Evolutionary conservation across 192 early-diverging fungal genomes (phyloP).

Genomic region (Podochytrium sp.): DNA sequence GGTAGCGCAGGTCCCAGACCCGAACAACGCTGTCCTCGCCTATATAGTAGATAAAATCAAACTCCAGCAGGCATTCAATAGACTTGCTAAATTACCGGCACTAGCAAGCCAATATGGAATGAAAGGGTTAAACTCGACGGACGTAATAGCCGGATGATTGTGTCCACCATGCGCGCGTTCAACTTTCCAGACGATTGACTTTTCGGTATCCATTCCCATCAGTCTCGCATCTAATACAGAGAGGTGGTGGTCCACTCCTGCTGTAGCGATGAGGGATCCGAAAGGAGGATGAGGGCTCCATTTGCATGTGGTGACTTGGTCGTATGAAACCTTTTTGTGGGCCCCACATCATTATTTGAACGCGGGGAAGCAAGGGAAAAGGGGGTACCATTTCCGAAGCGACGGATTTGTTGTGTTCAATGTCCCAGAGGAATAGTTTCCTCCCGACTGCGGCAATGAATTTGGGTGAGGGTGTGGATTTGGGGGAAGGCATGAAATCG

Average conservation of each 20-base stretch:
- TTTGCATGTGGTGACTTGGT: constrained; percentile 37
- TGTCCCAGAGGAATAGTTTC: constrained; percentile 41
- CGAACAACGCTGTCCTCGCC: constrained; percentile 63
- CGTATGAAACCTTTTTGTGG: constrained; percentile 31
- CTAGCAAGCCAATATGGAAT: constrained; percentile 78
- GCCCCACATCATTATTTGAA: background rate
- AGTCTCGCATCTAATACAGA: constrained; percentile 46
- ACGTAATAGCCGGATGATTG: constrained; percentile 42
- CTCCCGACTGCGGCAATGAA: constrained; percentile 44
- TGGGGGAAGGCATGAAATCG: constrained; percentile 41
- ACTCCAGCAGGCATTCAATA: background rate
- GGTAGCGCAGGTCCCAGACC: constrained; percentile 75
- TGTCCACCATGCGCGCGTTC: constrained; percentile 45
- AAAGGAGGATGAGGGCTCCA: constrained; percentile 51
- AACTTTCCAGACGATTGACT: constrained; percentile 54
- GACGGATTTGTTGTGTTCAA: constrained; percentile 33
- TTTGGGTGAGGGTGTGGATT: background rate
- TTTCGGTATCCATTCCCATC: constrained; percentile 31
- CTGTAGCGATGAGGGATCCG: constrained; percentile 38
- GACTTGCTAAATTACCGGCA: constrained; percentile 36
- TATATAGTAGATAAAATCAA: background rate
- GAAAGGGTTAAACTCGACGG: constrained; percentile 72
- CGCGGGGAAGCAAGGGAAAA: background rate
- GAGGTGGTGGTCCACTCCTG: constrained; percentile 44
- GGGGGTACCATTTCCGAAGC: constrained; percentile 33